A percentile compares a stretch with the other conserved stretches of the same genome.
Conservation (phyloP, 495 filamentous ascomycete species). For the Cercophora samala region DNA sequence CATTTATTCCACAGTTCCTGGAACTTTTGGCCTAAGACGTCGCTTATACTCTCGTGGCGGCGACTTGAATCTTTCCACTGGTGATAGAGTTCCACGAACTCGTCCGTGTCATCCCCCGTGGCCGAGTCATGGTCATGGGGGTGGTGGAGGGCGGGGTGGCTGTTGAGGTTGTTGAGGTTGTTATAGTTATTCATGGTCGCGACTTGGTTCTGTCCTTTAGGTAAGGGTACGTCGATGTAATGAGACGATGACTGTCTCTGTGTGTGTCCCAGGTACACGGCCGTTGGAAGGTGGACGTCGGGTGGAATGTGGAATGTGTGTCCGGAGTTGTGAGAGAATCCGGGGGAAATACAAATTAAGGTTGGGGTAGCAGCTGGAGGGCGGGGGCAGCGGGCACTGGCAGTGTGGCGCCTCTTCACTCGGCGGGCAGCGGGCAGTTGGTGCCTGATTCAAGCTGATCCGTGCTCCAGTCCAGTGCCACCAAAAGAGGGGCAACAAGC, state of each 20-base stretch:
- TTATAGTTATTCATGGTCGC: background rate
- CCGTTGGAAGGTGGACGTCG: background rate
- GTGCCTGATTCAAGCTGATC: background rate
- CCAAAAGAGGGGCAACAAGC: background rate
- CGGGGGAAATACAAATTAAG: conserved; percentile 1
- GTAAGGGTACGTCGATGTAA: too few species aligned
- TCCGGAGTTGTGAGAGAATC: background rate
- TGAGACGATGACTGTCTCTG: background rate
- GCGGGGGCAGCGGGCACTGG: too few species aligned
- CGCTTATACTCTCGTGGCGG: conserved; percentile 16
- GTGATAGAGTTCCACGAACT: conserved; percentile 10
- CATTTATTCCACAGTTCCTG: conserved; percentile 20
- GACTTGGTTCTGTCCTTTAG: too few species aligned
- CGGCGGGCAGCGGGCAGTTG: background rate
- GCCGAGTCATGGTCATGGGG: background rate
- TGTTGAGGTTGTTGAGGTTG: background rate
- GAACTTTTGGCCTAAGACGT: conserved; percentile 14
- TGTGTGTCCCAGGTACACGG: background rate
- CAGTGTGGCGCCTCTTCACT: background rate
- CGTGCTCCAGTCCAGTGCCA: background rate
- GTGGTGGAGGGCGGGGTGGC: too few species aligned
- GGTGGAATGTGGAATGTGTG: background rate
- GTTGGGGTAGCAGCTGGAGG: background rate
- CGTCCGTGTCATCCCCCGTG: background rate
- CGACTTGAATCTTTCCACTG: conserved; percentile 9